Conservation (phyloP, 306 rosid species). For the Parietaria judaica region DNA sequence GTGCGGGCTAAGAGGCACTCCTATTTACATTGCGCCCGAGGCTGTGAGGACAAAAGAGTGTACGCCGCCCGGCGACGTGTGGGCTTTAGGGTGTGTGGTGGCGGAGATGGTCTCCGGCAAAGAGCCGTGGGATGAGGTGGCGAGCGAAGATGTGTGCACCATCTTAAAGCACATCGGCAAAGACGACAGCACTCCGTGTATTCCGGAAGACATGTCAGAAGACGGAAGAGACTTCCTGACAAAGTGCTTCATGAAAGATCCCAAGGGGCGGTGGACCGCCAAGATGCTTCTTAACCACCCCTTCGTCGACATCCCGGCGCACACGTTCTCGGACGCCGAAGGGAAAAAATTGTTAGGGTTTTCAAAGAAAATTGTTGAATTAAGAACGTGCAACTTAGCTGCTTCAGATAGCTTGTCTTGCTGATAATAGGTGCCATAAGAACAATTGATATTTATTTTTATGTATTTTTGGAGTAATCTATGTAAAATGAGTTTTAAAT, state of each 20-base stretch:
- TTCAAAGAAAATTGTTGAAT: too few species aligned
- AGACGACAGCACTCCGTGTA: background rate
- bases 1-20: background rate
- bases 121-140: background rate
- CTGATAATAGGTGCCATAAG: too few species aligned
- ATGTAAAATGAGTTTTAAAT: too few species aligned
- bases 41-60: background rate
- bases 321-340: too few species aligned
- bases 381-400: too few species aligned
- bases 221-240: background rate
- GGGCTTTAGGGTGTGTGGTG: constrained; percentile 9
- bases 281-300: background rate
- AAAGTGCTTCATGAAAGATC: background rate
- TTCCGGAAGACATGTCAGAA: background rate
- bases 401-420: too few species aligned
- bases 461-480: too few species aligned
- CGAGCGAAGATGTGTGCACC: too few species aligned
- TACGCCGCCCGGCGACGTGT: background rate
- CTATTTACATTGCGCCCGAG: constrained; percentile 1
- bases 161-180: too few species aligned
- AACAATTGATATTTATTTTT: too few species aligned
- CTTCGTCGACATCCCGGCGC: background rate
- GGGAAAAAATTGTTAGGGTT: too few species aligned
- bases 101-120: background rate
- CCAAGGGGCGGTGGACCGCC: background rate